phyloP scores from a whole-genome alignment of 1,139 yeast species.

The Saccharomyces hybrid region DNA sequence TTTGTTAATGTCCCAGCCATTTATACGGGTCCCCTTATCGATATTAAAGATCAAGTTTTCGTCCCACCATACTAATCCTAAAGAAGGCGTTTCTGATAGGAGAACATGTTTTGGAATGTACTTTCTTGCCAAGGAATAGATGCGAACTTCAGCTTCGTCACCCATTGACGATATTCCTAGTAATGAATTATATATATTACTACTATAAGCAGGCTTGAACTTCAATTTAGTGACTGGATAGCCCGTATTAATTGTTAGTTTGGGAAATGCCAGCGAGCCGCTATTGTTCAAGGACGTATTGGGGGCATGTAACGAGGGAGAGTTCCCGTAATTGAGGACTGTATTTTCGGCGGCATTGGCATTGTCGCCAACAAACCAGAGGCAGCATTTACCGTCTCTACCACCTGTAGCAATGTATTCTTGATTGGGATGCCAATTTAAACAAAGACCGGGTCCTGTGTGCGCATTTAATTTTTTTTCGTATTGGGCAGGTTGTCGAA shows the following conservation, averaged over 20 bases:
- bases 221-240: slow-evolving; percentile 53
- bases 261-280: slow-evolving; percentile 43
- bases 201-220: slow-evolving; percentile 38
- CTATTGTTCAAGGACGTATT: slow-evolving; percentile 19
- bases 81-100: slow-evolving; percentile 24
- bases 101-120: slow-evolving; percentile 61
- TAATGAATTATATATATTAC: slow-evolving; percentile 40
- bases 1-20: slow-evolving; percentile 28
- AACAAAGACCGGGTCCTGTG: slow-evolving; percentile 80
- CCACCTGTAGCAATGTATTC: slow-evolving; percentile 91
- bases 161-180: slow-evolving; percentile 72
- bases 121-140: slow-evolving; percentile 67
- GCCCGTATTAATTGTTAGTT: slow-evolving; percentile 64
- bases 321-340: slow-evolving; percentile 3
- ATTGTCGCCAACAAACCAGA: slow-evolving; percentile 32
- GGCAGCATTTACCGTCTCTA: slow-evolving; percentile 50
- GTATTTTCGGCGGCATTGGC: slow-evolving; percentile 22
- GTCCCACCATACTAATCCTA: slow-evolving; percentile 33
- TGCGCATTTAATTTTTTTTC: slow-evolving; percentile 83
- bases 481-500: slow-evolving; percentile 48
- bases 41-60: slow-evolving; percentile 26
- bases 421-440: slow-evolving; percentile 80
- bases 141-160: slow-evolving; percentile 65
- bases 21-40: slow-evolving; percentile 27
- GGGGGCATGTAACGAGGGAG: slow-evolving; percentile 4